Evolutionary conservation across 305 asterid species (phyloP), one percentile per base, ranked within the genome.

Genomic region (Andrographis paniculata): DNA sequence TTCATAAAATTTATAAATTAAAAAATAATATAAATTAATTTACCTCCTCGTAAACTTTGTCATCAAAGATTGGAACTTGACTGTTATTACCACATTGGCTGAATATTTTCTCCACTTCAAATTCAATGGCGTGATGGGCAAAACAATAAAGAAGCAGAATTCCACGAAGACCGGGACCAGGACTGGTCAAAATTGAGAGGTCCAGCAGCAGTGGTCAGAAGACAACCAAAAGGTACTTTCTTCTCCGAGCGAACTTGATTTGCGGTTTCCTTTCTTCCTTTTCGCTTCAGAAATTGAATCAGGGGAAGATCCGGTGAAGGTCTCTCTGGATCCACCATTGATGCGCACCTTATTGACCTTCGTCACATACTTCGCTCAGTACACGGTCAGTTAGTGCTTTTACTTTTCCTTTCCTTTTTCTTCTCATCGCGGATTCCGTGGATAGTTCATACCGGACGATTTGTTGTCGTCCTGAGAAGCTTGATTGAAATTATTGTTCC

Each of bases 101-200:
- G n/a, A n/a, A n/a, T n/a, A n/a, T n/a, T n/a, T n/a, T n/a, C n/a
- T n/a, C n/a, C n/a, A n/a, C n/a, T n/a, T n/a, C 30, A 24, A 24
- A 3, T 24, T 8, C 30, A 24, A 8, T 24, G 8, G 8, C 8
- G 8, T 3, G 8, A 24, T 3, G 8, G 30, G 30, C 30, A 8
- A 24, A 24, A 24, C 13, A 3, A 31, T 8, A 10, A 11, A 31
- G 11, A 1, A 11, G 14, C 6, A 33, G 12, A 8, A 37, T 12
- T 56, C 73, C 64, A 50, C 45, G 58, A 44, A 70, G 64, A 64
- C 62, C 17, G 50, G 20, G 68, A 64, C 62, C 17, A 46, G 20
- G 68, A 63, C 33, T 44, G 44, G 72, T 66, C 66, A 61, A 59
- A 42, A 14, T 43, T 55, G 61, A 54, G 55, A 54, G 42, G 35